phyloP scores from a whole-genome alignment of 495 filamentous ascomycete genomes.

The Alectoria sarmentosa region DNA sequence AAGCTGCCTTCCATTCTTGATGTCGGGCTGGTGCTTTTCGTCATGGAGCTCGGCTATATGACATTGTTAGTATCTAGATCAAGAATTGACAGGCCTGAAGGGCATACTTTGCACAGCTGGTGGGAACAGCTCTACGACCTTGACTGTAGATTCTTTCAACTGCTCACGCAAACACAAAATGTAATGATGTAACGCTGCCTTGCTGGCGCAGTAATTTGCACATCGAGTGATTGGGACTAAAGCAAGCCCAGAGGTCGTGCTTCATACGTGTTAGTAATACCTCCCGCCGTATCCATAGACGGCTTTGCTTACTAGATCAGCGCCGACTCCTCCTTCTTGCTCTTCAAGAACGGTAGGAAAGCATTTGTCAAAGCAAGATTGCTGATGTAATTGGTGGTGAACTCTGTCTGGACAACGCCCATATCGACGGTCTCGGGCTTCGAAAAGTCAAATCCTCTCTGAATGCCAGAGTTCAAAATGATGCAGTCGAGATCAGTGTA shows the following conservation, averaged over 20 bases:
- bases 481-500: constrained; percentile 46
- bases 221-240: constrained; percentile 36
- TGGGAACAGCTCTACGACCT: constrained; percentile 60
- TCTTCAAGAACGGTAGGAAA: constrained; percentile 58
- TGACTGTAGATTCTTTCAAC: constrained; percentile 43
- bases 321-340: constrained; percentile 33
- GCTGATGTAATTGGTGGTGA: constrained; percentile 62
- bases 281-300: too few species aligned
- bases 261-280: constrained; percentile 21
- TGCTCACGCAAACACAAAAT: constrained; percentile 54
- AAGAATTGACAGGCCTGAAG: neutral
- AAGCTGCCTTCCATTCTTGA: constrained; percentile 32
- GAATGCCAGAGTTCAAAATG: constrained; percentile 39
- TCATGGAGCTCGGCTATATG: constrained; percentile 36
- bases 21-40: constrained; percentile 30
- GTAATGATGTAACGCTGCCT: constrained; percentile 43
- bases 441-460: constrained; percentile 51
- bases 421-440: constrained; percentile 53
- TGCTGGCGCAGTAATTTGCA: constrained; percentile 40
- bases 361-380: constrained; percentile 52
- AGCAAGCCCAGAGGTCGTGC: constrained; percentile 39
- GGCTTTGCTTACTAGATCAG: constrained; percentile 32
- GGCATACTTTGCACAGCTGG: constrained; percentile 57
- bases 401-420: constrained; percentile 43
- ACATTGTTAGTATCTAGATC: neutral